Conservation (phyloP, 2,329 filamentous ascomycete species). For the Cladophialophora immunda region DNA sequence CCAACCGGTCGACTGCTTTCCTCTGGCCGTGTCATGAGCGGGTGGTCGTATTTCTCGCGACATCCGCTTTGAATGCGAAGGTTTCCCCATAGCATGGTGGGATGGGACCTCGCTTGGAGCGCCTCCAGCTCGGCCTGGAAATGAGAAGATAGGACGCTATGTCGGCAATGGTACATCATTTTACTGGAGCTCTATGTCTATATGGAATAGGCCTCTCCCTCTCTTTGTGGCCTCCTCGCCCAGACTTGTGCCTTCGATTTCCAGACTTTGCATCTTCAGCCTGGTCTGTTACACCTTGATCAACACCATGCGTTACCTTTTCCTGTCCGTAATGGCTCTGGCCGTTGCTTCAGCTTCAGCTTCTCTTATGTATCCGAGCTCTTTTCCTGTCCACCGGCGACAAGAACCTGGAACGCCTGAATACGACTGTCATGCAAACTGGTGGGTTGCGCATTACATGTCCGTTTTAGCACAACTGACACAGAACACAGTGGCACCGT, state of each 20-base stretch:
- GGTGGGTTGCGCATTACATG: conserved; percentile 38
- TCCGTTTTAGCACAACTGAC: background rate
- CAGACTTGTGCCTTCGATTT: background rate
- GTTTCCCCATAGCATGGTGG: background rate
- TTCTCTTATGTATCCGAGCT: conserved; percentile 28
- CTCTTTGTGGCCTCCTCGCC: conserved; percentile 7
- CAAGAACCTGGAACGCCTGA: conserved; percentile 43
- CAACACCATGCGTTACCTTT: conserved; percentile 28
- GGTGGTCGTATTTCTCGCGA: background rate
- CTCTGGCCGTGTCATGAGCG: background rate
- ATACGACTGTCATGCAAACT: conserved; percentile 49
- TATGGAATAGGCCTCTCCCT: background rate
- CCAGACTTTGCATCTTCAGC: background rate
- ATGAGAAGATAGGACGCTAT: background rate
- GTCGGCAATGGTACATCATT: background rate
- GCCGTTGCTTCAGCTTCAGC: conserved; percentile 19
- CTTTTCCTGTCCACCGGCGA: conserved; percentile 28
- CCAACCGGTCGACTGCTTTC: background rate
- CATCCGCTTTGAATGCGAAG: background rate
- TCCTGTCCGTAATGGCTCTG: conserved; percentile 21
- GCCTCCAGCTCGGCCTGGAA: background rate
- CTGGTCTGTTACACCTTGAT: conserved; percentile 1
- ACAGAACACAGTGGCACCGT: conserved; percentile 40
- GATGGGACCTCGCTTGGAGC: background rate
- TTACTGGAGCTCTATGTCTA: conserved; percentile 1